Evolutionary conservation across 2,329 filamentous ascomycete species (phyloP).

Genomic region (Cladophialophora yegresii): DNA sequence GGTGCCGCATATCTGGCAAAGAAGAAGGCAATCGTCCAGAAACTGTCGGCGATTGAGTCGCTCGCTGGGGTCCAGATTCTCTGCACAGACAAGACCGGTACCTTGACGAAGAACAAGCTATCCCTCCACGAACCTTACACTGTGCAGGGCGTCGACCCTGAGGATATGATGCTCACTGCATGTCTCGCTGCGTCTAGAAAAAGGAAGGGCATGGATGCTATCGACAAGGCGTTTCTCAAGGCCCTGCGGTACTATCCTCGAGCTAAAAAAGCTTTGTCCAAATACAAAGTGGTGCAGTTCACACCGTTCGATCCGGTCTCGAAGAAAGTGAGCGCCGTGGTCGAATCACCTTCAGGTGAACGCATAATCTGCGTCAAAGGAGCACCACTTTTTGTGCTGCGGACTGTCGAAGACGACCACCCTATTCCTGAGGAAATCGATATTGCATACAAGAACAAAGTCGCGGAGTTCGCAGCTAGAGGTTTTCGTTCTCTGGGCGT

Average conservation of each 20-base stretch:
- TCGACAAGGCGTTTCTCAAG: constrained; percentile 90
- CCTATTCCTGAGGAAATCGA: constrained; percentile 74
- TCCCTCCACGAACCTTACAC: constrained; percentile 83
- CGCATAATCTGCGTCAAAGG: constrained; percentile 88
- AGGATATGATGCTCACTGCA: constrained; percentile 89
- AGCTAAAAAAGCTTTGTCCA: constrained; percentile 76
- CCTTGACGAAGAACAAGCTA: constrained; percentile 90
- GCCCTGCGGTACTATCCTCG: constrained; percentile 77
- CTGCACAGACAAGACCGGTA: constrained; percentile 93
- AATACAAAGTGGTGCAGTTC: constrained; percentile 84
- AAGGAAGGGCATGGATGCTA: constrained; percentile 93
- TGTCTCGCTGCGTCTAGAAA: constrained; percentile 88
- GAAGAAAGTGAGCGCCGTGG: constrained; percentile 85
- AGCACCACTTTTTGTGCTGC: constrained; percentile 82
- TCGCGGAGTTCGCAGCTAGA: constrained; percentile 86
- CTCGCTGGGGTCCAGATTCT: constrained; percentile 91
- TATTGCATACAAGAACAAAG: constrained; percentile 86
- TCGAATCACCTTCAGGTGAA: constrained; percentile 80
- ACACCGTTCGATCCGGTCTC: constrained; percentile 88
- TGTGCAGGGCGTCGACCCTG: constrained; percentile 76
- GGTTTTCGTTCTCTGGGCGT: constrained; percentile 93
- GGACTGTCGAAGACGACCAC: constrained; percentile 83
- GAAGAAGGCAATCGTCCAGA: constrained; percentile 92
- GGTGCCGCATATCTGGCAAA: constrained; percentile 88
- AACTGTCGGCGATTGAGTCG: constrained; percentile 87